Conservation (phyloP, 2,329 filamentous ascomycete species). For the Dothidotthia symphoricarpi region DNA sequence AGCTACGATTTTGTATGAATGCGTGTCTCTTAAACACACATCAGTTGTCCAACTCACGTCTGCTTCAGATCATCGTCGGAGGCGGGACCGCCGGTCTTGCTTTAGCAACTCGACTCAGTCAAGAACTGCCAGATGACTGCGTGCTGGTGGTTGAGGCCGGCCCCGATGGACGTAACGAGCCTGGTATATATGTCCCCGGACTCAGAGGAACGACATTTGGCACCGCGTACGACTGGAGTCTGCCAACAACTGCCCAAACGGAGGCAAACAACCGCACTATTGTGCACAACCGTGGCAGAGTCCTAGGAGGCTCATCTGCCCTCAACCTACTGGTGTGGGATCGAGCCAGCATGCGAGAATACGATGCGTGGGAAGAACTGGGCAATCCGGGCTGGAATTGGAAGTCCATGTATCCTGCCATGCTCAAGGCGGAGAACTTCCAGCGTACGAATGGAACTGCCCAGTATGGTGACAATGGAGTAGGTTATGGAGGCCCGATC, state of each 20-base stretch:
- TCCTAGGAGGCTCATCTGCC: constrained; percentile 36
- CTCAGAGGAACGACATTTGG: constrained; percentile 21
- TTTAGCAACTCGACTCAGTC: constrained; percentile 26
- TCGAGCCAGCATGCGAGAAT: constrained; percentile 33
- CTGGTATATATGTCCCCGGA: constrained; percentile 21
- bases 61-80: constrained; percentile 13
- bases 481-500: constrained; percentile 30
- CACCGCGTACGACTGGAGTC: constrained; percentile 35
- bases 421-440: constrained; percentile 33
- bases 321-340: constrained; percentile 40
- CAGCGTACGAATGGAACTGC: constrained; percentile 13
- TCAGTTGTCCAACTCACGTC: not conserved
- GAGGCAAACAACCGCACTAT: constrained; percentile 36
- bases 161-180: constrained; percentile 24
- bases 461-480: constrained; percentile 25
- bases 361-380: constrained; percentile 56
- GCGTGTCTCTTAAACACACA: not conserved
- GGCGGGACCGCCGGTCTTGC: constrained; percentile 23
- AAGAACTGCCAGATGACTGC: constrained; percentile 18
- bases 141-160: constrained; percentile 22
- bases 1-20: constrained; percentile 6
- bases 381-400: constrained; percentile 58
- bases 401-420: constrained; percentile 42
- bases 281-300: constrained; percentile 19
- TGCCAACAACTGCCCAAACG: constrained; percentile 45